phyloP scores from a whole-genome alignment of 202 grass and related monocot genomes.

The Eragrostis tef region DNA sequence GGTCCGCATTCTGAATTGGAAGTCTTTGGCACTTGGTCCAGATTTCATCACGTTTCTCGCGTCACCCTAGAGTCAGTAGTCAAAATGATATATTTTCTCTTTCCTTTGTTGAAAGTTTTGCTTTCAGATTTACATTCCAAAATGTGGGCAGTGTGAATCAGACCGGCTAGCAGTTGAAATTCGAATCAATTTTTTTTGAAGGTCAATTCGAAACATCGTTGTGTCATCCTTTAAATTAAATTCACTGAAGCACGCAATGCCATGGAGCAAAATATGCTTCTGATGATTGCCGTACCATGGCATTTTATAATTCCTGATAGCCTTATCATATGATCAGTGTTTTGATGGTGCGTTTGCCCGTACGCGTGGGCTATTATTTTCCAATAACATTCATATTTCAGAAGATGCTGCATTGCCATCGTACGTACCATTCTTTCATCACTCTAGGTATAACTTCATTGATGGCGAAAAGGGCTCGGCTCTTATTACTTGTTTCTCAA shows the following conservation, averaged over 20 bases:
- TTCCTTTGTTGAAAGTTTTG: background rate
- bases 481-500: background rate
- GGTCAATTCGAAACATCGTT: background rate
- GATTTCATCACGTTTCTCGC: constrained; percentile 1
- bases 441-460: background rate
- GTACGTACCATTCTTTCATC: background rate
- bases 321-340: constrained; percentile 5
- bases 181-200: no score
- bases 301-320: background rate
- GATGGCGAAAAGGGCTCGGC: no score
- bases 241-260: no score
- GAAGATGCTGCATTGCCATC: background rate
- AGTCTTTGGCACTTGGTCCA: background rate
- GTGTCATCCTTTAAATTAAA: background rate
- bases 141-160: background rate
- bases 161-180: background rate
- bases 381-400: background rate
- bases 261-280: background rate
- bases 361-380: background rate
- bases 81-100: background rate
- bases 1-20: background rate
- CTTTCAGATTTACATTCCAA: background rate
- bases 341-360: background rate
- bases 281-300: background rate
- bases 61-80: background rate